Evolutionary conservation across 768 basidiomycete genomes (phyloP), one percentile per base, ranked within the genome.

Genomic region (Auricularia cornea): DNA sequence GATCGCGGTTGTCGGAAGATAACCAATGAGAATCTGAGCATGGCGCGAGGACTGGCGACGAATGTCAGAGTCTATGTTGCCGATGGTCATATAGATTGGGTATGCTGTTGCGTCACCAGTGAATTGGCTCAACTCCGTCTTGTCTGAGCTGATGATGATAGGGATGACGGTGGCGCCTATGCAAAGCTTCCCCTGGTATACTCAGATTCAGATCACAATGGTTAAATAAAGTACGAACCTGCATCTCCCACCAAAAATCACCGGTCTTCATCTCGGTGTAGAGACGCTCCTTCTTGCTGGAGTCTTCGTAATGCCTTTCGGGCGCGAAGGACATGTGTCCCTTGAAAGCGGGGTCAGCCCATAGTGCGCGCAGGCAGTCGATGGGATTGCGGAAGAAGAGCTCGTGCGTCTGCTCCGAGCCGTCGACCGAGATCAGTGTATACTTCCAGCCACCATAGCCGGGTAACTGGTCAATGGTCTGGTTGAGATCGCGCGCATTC

Each of bases 1-100:
- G 18, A 51, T 28, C 6, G 8, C 26, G 6, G 20, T 32, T 29
- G 57, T 59, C 61, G 72, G 71, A 1, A 73, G 64, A 41, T 72
- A 72, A 0, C 66, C 72, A 26, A 73, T 63, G 0, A 73, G 65
- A 33, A 72, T 68, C 14, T 68, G 67, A 1, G 68, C 70, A 1
- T 56, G 67, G 2, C 57, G 68, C 3, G 70, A 72, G 16, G 69
- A 70, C 26, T 62, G 18, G 18, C 54, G 29, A 18, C 54, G 48
- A 28, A 62, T 32, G 33, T 28, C 3, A 3, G 8, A 30, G 14
- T 48, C 48, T n/a, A 62, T 26, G 26, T 56, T 62, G 16, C 62
- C 62, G 30, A 62, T 62, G 18, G 62, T 62, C 29, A 62, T 32
- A 28, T 62, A 62, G 14, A 62, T 30, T 5, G 62, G 62, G 32